Evolutionary conservation across 2,329 filamentous ascomycete species (phyloP), one percentile per base, ranked within the genome.

Genomic region (Samsoniella hepiali): DNA sequence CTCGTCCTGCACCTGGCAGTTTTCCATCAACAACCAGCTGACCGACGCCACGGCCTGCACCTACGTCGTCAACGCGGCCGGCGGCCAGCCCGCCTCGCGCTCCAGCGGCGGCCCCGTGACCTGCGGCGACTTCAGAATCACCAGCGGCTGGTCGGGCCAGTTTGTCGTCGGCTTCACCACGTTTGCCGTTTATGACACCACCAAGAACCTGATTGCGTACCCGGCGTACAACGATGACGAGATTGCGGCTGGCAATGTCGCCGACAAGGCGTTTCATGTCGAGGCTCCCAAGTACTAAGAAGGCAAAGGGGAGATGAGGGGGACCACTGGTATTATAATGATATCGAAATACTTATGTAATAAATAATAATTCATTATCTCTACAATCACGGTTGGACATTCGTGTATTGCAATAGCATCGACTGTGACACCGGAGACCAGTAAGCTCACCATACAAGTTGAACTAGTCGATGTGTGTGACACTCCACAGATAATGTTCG

Each of bases 91-190:
- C 63, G 72, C 74, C 66, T 75, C 76, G 63, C 69, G 73, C 64
- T 73, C 74, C 65, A 74, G 73, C 70, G 77, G 76, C 55, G 77
- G 76, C 22, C 75, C 78, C 51, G 67, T 71, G 64, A 74, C 67
- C 57, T 85, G 81, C 75, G 83, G 82, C 45, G 69, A 69, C 64
- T 86, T 77, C 76, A 81, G 77, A 66, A 68, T 86, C 69, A 81
- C 80, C 58, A 79, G 79, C 2, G 80, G 81, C 74, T 86, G 83
- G 83, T 82, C 78, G 71, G 82, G 77, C 70, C 78, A 84, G 69
- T 86, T 85, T 67, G 84, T 82, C 57, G 63, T 73, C 13, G 79
- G 81, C 67, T 86, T 85, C 76, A 85, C 82, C 31, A 83, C 80
- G 29, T 73, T 85, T 34, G 75, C 79, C 27, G 79, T 86, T 60